Percentiles rank a stretch among this genome's conserved stretches.
Conservation (phyloP, 306 rosid genomes). For the Ammopiptanthus mongolicus region DNA sequence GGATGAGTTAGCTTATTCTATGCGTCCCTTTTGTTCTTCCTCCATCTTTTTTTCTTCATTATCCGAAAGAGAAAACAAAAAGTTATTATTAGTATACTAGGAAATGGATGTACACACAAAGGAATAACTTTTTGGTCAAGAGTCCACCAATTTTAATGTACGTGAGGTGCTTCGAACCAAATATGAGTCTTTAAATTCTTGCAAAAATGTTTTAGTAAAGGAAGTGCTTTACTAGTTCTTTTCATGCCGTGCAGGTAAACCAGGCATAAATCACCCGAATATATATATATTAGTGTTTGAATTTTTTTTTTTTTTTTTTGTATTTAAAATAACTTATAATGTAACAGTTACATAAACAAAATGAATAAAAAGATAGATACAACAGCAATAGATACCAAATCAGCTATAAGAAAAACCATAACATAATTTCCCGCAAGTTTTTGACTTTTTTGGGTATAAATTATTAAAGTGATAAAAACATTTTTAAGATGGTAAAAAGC, state of each 20-base stretch:
- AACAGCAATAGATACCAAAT: too few species aligned
- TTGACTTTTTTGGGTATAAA: too few species aligned
- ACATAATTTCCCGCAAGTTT: too few species aligned
- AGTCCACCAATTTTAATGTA: constrained; percentile 24
- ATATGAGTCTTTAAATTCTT: not conserved
- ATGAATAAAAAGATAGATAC: too few species aligned
- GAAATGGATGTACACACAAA: constrained; percentile 44
- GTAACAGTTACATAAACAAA: too few species aligned
- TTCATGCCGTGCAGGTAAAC: not conserved
- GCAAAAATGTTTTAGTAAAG: not conserved
- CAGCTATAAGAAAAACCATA: too few species aligned
- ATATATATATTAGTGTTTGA: too few species aligned
- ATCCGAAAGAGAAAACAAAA: constrained; percentile 16
- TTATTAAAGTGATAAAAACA: too few species aligned
- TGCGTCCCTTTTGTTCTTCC: constrained; percentile 9
- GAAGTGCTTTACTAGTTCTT: not conserved
- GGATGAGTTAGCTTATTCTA: constrained; percentile 24
- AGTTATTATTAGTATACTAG: constrained; percentile 28
- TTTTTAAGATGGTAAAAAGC: too few species aligned
- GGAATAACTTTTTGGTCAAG: constrained; percentile 16
- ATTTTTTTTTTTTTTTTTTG: too few species aligned
- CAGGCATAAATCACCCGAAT: not conserved
- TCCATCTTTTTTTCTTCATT: constrained; percentile 9
- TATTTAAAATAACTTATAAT: too few species aligned
- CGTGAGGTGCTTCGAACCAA: not conserved